Evolutionary conservation across 2,329 filamentous ascomycete species (phyloP).

Genomic region (Aureobasidium zeae): DNA sequence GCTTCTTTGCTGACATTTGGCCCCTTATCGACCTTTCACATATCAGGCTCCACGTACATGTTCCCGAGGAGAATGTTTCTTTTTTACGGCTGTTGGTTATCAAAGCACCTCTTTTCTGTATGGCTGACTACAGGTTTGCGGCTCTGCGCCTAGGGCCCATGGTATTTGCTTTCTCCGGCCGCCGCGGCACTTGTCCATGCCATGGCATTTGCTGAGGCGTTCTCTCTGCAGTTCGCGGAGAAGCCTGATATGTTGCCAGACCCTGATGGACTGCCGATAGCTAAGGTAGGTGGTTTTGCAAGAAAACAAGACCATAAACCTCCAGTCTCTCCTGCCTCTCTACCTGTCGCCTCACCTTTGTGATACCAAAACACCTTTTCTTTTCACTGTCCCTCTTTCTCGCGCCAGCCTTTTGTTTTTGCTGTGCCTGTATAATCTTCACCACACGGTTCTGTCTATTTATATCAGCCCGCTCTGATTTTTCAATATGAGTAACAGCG

Average conservation of each 20-base stretch:
- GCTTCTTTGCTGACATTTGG: constrained; percentile 4
- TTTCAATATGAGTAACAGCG: constrained; percentile 33
- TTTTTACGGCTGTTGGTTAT: no score
- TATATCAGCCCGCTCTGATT: no score
- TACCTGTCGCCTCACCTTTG: constrained; percentile 5
- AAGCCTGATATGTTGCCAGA: not conserved
- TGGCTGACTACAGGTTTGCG: no score
- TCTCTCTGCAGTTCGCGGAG: not conserved
- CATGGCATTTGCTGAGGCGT: constrained; percentile 15
- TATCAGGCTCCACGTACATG: constrained; percentile 10
- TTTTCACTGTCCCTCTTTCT: not conserved
- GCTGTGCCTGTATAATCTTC: constrained; percentile 4
- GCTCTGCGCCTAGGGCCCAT: no score
- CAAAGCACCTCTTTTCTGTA: no score
- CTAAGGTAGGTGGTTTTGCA: constrained; percentile 11
- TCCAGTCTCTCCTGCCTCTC: not conserved
- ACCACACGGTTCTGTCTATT: not conserved
- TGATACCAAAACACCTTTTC: constrained; percentile 3
- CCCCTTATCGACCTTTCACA: constrained; percentile 10
- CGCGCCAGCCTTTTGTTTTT: not conserved
- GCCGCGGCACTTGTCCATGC: constrained; percentile 14
- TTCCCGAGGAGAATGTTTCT: constrained; percentile 6
- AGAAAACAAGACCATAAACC: constrained; percentile 11
- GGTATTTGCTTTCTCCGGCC: constrained; percentile 16
- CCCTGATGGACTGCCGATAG: no score